A percentile compares a stretch with the other conserved stretches of the same genome.
These are phyloP conservation scores for Trametes cingulata DNA, from an alignment of 768 basidiomycete genomes.

Conservation along the genomic window DNA sequence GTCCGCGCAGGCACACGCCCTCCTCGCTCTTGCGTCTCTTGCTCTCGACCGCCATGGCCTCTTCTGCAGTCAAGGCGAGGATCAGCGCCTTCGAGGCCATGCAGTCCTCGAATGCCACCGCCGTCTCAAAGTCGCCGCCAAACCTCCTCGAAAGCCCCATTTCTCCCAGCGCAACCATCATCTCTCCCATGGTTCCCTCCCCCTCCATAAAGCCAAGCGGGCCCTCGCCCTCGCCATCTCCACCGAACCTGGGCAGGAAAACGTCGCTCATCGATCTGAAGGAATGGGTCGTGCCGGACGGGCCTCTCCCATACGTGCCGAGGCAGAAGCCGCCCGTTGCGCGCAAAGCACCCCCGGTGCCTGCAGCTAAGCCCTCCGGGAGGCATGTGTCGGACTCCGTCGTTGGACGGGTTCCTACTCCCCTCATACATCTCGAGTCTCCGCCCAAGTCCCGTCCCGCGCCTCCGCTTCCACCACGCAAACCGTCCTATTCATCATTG, in stretches of 20 bases:
- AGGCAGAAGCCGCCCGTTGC: slow-evolving; percentile 21
- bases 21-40: not conserved
- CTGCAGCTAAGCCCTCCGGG: slow-evolving; percentile 5
- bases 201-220: slow-evolving; percentile 25
- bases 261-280: slow-evolving; percentile 69
- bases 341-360: slow-evolving; percentile 17
- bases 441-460: slow-evolving; percentile 34
- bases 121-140: slow-evolving; percentile 25
- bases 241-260: slow-evolving; percentile 36
- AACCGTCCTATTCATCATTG: slow-evolving; percentile 53
- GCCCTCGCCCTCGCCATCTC: slow-evolving; percentile 30
- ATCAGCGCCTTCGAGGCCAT: slow-evolving; percentile 68
- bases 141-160: slow-evolving; percentile 51
- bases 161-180: slow-evolving; percentile 45
- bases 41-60: slow-evolving; percentile 17
- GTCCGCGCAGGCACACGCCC: not conserved
- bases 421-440: slow-evolving; percentile 60
- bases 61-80: slow-evolving; percentile 47
- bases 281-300: slow-evolving; percentile 74
- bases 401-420: slow-evolving; percentile 27
- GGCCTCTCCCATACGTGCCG: slow-evolving; percentile 36
- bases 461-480: slow-evolving; percentile 70
- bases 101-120: slow-evolving; percentile 26
- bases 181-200: slow-evolving; percentile 44
- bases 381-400: slow-evolving; percentile 28